Percentiles rank a stretch among this genome's conserved stretches.
These are phyloP conservation scores for Kwoniella sp. DNA, from an alignment of 768 basidiomycete species.

Conservation along the genomic window DNA sequence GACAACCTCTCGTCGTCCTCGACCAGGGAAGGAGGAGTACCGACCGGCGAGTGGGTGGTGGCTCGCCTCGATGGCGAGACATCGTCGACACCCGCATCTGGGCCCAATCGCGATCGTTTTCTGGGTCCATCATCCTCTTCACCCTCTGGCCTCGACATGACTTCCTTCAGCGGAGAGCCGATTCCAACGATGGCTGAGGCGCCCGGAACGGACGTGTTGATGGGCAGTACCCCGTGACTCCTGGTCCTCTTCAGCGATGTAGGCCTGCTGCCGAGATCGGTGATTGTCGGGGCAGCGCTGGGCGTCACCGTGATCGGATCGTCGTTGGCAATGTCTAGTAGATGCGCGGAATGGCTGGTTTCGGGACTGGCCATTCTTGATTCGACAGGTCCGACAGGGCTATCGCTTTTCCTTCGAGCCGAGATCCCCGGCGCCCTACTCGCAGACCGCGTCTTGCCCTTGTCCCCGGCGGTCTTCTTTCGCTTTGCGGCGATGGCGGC, in stretches of 20 bases:
- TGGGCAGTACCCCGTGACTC: constrained; percentile 15
- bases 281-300: constrained; percentile 1
- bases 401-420: constrained; percentile 3
- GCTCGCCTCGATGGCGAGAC: constrained; percentile 4
- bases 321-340: not conserved
- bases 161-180: constrained; percentile 25
- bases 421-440: not conserved
- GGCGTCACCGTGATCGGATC: constrained; percentile 1
- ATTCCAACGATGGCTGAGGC: constrained; percentile 8
- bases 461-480: not conserved
- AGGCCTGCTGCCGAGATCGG: not conserved
- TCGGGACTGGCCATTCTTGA: constrained; percentile 4
- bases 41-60: constrained; percentile 4
- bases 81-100: not conserved
- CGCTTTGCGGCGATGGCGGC: constrained; percentile 17
- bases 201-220: constrained; percentile 14
- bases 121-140: constrained; percentile 7
- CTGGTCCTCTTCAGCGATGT: constrained; percentile 26
- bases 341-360: too few relatives aligned
- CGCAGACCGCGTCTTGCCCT: not conserved
- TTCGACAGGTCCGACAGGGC: not conserved
- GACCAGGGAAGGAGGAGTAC: constrained; percentile 3
- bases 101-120: constrained; percentile 12
- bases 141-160: constrained; percentile 12
- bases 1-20: constrained; percentile 1